phyloP scores from a whole-genome alignment of 2,329 filamentous ascomycete species.

The Aspergillus neoniger region DNA sequence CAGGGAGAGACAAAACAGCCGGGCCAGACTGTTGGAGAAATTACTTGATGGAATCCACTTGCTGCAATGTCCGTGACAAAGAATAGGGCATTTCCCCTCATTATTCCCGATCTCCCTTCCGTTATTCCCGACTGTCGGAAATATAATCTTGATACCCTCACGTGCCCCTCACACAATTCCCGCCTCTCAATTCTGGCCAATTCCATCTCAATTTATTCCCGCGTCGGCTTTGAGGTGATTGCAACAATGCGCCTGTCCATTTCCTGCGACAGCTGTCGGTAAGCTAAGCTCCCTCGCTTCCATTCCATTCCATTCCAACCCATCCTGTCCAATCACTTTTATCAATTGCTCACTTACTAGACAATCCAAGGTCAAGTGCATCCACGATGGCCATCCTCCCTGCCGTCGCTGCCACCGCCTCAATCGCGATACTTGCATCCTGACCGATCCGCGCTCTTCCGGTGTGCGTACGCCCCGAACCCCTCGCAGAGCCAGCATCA shows the following conservation, averaged over 20 bases:
- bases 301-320: neutral
- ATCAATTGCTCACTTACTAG: slow-evolving; percentile 15
- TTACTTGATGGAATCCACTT: slow-evolving; percentile 2
- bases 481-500: neutral
- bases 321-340: neutral
- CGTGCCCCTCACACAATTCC: neutral
- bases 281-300: slow-evolving; percentile 15
- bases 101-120: neutral
- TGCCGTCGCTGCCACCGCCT: slow-evolving; percentile 36
- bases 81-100: neutral
- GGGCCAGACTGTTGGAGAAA: neutral
- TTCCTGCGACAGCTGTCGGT: slow-evolving; percentile 40
- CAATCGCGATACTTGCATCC: slow-evolving; percentile 26
- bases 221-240: too few relatives aligned
- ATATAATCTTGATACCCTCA: neutral
- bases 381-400: slow-evolving; percentile 37
- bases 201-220: neutral
- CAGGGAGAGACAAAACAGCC: neutral
- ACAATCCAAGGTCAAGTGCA: slow-evolving; percentile 40
- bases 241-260: slow-evolving; percentile 37
- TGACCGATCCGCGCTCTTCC: slow-evolving; percentile 35
- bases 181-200: neutral
- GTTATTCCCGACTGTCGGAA: neutral
- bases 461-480: slow-evolving; percentile 13
- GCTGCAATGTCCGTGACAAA: neutral